These are phyloP conservation scores for Ciborinia camelliae DNA, from an alignment of 2,329 filamentous ascomycete genomes.

Conservation along the genomic window DNA sequence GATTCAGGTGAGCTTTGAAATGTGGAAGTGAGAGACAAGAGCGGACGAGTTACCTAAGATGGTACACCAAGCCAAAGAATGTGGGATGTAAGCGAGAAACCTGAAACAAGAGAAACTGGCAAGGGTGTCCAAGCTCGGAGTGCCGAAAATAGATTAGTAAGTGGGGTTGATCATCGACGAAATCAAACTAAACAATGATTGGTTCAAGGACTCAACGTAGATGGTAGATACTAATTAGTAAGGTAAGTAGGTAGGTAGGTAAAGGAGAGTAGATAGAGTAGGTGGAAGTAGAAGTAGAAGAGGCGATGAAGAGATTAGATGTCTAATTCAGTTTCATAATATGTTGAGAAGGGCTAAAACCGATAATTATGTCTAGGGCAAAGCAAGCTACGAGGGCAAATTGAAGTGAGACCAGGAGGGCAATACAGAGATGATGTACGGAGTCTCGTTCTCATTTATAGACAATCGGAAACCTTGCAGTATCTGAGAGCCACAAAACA, in stretches of 20 bases:
- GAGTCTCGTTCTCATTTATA: too few relatives aligned
- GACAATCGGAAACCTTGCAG: too few relatives aligned
- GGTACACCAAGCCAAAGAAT: constrained; percentile 1
- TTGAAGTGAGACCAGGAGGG: background rate
- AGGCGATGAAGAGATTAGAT: too few relatives aligned
- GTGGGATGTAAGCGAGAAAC: constrained; percentile 21
- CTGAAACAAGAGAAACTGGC: constrained; percentile 14
- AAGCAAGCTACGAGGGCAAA: background rate
- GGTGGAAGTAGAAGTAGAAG: too few relatives aligned
- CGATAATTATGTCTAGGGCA: background rate
- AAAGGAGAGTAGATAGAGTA: too few relatives aligned
- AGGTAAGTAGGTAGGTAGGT: too few relatives aligned
- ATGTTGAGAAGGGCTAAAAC: background rate
- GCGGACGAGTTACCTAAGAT: constrained; percentile 1
- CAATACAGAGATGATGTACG: background rate
- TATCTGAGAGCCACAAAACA: background rate
- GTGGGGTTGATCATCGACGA: background rate
- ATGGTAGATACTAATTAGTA: too few relatives aligned
- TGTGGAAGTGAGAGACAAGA: background rate
- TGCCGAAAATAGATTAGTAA: constrained; percentile 2
- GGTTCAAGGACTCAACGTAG: background rate
- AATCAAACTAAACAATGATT: background rate
- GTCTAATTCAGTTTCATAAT: background rate
- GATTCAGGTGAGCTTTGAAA: constrained; percentile 7
- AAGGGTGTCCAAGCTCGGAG: background rate